Base-by-base conservation (phyloP, 2,329 filamentous ascomycete species). In the Ploettnerulaceae sp. region DNA sequence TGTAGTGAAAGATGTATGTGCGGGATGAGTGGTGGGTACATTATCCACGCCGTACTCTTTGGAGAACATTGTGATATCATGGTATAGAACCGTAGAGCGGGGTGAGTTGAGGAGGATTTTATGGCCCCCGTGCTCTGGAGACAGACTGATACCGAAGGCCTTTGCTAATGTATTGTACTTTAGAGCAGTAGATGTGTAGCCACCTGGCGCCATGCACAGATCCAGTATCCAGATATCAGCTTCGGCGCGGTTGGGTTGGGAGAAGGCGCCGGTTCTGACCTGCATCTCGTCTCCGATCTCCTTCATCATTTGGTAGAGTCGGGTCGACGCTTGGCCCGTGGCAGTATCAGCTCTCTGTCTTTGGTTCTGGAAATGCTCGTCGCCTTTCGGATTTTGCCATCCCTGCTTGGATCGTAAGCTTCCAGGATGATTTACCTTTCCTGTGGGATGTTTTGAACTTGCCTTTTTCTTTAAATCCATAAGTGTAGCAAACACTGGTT, bases 381-480 rank as follows among this genome's bases (percentile, higher is more conserved):
- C 71, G 2, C 68, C 72, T 21, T 59, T 50, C 0, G 63, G 50
- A 44, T 65, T 73, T 0, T 64, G 48, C 73, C 71, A 75, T n/a
- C 71, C 71, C 73, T 75, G 14, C 17, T 22, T 25, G n/a, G 9
- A 8, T 22, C 15, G 14, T 48, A 14, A 48, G 35, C n/a, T 32
- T 7, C 15, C 25, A 20, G 9, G n/a, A 33, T 8, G 28, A 15
- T 40, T 17, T 5, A 5, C 14, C 7, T 4, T 33, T 14, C 11
- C n/a, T n/a, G n/a, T n/a, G n/a, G n/a, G n/a, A n/a, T n/a, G n/a
- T n/a, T n/a, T n/a, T 20, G 14, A 35, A 41, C 34, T 9, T 8
- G 29, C 35, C 28, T 40, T 34, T 29, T 33, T 20, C 14, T 29
- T 47, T 28, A 47, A 15, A 7, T 34, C 29, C 37, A 18, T 17